Evolutionary conservation across 345 rosid species (phyloP).

Genomic region (Punica granatum): DNA sequence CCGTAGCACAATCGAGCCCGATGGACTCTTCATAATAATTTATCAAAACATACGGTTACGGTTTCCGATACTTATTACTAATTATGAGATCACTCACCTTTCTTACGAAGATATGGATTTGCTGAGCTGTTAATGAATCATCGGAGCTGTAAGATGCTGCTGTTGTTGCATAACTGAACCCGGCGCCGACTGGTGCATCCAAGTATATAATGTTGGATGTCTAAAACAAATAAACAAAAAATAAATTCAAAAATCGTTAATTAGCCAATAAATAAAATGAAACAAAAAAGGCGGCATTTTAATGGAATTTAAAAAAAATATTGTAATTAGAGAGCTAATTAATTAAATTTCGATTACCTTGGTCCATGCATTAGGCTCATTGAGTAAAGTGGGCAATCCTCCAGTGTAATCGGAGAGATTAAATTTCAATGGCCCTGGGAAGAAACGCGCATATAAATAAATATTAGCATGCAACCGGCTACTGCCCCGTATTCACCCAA

Average conservation of each 20-base stretch:
- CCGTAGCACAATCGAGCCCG: too few relatives aligned
- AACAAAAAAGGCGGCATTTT: too few relatives aligned
- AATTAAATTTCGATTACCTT: slow-evolving; percentile 10
- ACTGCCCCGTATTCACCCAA: too few relatives aligned
- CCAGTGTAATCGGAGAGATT: slow-evolving; percentile 13
- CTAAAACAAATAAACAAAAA: neutral
- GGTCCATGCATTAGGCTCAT: slow-evolving; percentile 21
- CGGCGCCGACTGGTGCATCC: slow-evolving; percentile 28
- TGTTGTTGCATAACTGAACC: slow-evolving; percentile 23
- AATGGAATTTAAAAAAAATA: too few relatives aligned
- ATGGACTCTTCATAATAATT: neutral
- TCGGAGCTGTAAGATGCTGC: slow-evolving; percentile 17
- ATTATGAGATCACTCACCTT: slow-evolving; percentile 10
- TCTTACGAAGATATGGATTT: slow-evolving; percentile 17
- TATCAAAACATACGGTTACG: neutral
- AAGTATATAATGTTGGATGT: slow-evolving; percentile 17
- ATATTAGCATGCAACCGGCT: too few relatives aligned
- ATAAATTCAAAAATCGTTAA: neutral
- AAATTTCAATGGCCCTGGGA: slow-evolving; percentile 20
- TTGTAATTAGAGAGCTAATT: too few relatives aligned
- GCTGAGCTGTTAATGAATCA: slow-evolving; percentile 19
- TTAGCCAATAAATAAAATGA: too few relatives aligned
- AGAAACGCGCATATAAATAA: too few relatives aligned
- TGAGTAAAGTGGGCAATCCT: slow-evolving; percentile 11
- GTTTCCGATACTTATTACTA: neutral